phyloP scores from a whole-genome alignment of 1,284 basidiomycete species.

The Austroboletus sp. region DNA sequence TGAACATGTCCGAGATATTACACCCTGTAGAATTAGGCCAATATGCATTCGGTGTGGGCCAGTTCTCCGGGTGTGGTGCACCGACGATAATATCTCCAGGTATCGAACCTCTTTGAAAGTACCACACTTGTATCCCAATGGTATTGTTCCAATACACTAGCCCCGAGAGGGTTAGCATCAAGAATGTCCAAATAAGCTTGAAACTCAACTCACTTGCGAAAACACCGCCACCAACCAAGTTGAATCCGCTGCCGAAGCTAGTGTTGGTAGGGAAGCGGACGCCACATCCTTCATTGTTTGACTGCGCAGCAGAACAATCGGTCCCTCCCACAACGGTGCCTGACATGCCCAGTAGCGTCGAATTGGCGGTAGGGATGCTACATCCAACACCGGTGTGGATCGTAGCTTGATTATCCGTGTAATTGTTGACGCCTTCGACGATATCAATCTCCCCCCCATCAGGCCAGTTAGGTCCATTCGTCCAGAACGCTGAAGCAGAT shows the following conservation, averaged over 20 bases:
- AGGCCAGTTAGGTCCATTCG: conserved; percentile 68
- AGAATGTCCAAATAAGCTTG: too few species aligned
- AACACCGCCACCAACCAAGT: conserved; percentile 67
- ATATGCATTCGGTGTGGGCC: conserved; percentile 68
- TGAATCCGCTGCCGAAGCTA: conserved; percentile 65
- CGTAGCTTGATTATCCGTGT: conserved; percentile 73
- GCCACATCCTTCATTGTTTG: conserved; percentile 68
- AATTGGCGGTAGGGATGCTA: conserved; percentile 47
- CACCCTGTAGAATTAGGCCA: conserved; percentile 71
- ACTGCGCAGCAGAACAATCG: conserved; percentile 61
- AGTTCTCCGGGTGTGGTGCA: conserved; percentile 60
- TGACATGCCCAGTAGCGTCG: conserved; percentile 45
- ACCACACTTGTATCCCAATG: conserved; percentile 78
- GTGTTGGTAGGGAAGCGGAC: conserved; percentile 46
- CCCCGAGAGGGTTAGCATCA: too few species aligned
- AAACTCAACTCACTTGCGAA: conserved; percentile 60
- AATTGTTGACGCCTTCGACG: conserved; percentile 74
- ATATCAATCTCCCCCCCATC: conserved; percentile 77
- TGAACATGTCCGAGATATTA: conserved; percentile 69
- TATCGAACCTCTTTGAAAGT: conserved; percentile 66
- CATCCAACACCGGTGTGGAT: conserved; percentile 74
- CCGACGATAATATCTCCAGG: conserved; percentile 68
- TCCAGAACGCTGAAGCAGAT: conserved; percentile 32
- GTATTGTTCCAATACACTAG: conserved; percentile 37
- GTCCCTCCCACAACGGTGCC: conserved; percentile 61